Conservation (phyloP, 2,329 filamentous ascomycete species). For the Samsoniella hepiali region DNA sequence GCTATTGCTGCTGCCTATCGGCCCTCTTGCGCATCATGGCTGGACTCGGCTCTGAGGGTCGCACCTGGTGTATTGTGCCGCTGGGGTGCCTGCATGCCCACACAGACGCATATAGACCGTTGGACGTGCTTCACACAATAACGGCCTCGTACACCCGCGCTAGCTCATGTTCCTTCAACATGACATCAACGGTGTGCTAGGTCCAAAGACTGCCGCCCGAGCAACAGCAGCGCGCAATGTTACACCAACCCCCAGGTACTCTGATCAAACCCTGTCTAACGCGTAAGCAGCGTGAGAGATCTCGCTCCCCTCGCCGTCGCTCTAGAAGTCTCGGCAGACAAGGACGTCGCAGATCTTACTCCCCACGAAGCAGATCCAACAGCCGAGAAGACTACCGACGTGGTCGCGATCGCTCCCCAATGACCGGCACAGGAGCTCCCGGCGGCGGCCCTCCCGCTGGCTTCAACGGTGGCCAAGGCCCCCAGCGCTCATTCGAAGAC, state of each 20-base stretch:
- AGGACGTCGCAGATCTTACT: constrained; percentile 71
- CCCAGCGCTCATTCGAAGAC: constrained; percentile 79
- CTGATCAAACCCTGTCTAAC: constrained; percentile 25
- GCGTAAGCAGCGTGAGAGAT: constrained; percentile 72
- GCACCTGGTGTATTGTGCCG: background rate
- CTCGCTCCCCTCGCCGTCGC: constrained; percentile 74
- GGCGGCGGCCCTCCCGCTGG: constrained; percentile 67
- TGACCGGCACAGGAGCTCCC: constrained; percentile 69
- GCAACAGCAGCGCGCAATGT: constrained; percentile 21
- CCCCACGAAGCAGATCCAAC: constrained; percentile 70
- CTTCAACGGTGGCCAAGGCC: constrained; percentile 57
- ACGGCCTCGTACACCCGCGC: background rate
- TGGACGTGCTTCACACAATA: background rate
- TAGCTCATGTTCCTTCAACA: background rate
- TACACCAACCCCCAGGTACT: constrained; percentile 30
- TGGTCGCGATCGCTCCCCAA: constrained; percentile 75
- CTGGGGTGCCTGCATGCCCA: background rate
- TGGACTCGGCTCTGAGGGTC: background rate
- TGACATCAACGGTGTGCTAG: background rate
- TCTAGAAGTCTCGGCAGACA: constrained; percentile 77
- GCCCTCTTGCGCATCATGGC: background rate
- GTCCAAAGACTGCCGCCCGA: background rate
- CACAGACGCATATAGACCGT: background rate
- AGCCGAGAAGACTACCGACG: constrained; percentile 76
- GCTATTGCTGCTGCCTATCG: constrained; percentile 2